Conservation (phyloP, 2,329 filamentous ascomycete species). For the Fusarium chuoi region DNA sequence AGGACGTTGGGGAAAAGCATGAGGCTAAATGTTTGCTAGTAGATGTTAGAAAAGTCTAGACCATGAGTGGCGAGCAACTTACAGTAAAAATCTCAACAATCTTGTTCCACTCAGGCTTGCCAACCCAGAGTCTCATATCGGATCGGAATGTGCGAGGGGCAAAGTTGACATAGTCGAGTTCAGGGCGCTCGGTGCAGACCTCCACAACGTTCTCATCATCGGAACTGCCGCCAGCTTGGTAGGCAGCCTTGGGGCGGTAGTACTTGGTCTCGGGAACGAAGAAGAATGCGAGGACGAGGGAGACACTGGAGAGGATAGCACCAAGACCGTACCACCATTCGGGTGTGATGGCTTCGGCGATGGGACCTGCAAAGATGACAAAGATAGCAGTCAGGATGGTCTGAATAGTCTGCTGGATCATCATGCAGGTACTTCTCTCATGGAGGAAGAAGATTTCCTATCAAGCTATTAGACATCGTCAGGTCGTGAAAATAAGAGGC, state of each 20-base stretch:
- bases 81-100: conserved; percentile 21
- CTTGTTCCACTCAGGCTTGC: conserved; percentile 30
- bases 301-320: conserved; percentile 7
- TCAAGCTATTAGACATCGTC: background rate
- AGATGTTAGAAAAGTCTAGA: background rate
- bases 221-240: background rate
- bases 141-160: conserved; percentile 34
- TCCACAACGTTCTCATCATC: conserved; percentile 3
- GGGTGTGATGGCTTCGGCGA: conserved; percentile 9
- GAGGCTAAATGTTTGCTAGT: conserved; percentile 35
- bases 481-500: rapidly evolving
- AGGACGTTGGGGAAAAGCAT: conserved; percentile 38
- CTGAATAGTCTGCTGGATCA: conserved; percentile 38
- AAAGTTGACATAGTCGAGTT: conserved; percentile 35
- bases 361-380: conserved; percentile 13
- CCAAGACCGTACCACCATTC: conserved; percentile 21
- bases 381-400: conserved; percentile 28
- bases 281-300: conserved; percentile 1
- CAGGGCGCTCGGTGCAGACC: conserved; percentile 29
- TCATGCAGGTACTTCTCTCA: conserved; percentile 32
- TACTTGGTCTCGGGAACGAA: conserved; percentile 23
- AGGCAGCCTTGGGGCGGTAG: conserved; percentile 6
- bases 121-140: conserved; percentile 36
- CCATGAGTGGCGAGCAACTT: background rate
- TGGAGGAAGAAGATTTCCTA: conserved; percentile 40